phyloP scores from a whole-genome alignment of 1,284 basidiomycete genomes.

The Cryptococcus maquisensis region DNA sequence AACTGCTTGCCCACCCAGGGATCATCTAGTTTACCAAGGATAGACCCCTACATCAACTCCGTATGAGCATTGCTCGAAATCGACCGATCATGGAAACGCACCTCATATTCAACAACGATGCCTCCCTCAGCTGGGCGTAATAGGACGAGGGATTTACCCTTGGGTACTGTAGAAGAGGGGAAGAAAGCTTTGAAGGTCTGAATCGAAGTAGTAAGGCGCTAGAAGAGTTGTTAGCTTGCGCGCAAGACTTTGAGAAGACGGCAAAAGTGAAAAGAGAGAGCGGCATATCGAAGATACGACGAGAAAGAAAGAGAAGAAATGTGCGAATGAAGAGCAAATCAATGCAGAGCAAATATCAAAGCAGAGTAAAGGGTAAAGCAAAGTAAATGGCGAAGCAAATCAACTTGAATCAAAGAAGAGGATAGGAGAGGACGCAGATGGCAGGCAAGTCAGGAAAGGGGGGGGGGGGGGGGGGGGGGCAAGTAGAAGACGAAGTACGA shows the following conservation, averaged over 20 bases:
- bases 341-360: too few species aligned
- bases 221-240: not conserved
- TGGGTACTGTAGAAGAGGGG: conserved; percentile 50
- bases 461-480: too few species aligned
- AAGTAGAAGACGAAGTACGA: not conserved
- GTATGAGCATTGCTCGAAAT: not conserved
- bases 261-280: too few species aligned
- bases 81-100: conserved; percentile 13
- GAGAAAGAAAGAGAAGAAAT: too few species aligned
- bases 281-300: too few species aligned
- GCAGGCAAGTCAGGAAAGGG: too few species aligned
- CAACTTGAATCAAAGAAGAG: not conserved
- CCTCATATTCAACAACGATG: conserved; percentile 46
- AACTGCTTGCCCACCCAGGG: conserved; percentile 46
- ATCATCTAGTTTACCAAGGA: conserved; percentile 44
- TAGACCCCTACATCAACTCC: conserved; percentile 32
- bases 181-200: conserved; percentile 51
- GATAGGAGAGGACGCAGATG: not conserved
- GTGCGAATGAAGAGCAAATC: too few species aligned
- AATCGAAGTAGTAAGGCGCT: conserved; percentile 41
- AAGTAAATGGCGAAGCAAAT: too few species aligned
- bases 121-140: conserved; percentile 37
- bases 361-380: too few species aligned
- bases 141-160: conserved; percentile 50
- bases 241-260: too few species aligned